Evolutionary conservation across 106 monocot species (phyloP), one percentile per base, ranked within the genome.

Genomic region (Dioscorea dumetorum): DNA sequence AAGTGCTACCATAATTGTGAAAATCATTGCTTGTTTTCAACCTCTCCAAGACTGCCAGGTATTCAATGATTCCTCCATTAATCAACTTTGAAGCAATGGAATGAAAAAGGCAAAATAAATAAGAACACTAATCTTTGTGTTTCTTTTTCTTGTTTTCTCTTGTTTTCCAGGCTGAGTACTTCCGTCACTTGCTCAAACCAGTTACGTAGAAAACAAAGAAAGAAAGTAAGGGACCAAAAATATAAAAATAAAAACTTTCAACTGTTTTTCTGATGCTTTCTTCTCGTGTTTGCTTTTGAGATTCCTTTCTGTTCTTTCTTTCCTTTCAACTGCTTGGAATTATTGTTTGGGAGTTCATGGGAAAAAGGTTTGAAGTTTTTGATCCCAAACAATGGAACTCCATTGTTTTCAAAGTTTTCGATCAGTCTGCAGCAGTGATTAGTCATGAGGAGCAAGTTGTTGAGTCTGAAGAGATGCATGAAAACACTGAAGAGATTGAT

Each of bases 41-140:
- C 84, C 85, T 50, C 66, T 87, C 48, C 94, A 80, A 54, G 90
- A 94, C 80, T 90, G 90, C 74, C 94, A 90, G 94, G 94, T 87
- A 76, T 65, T 20, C 12, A 41, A 20, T 18, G 15, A 19, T 35
- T 48, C 8, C 5, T 14, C 32, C 32, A 16, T 22, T 17, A 28
- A 62, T 28, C 15, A 31, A 8, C 8, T 12, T 24, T 60, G 19
- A 22, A 1, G 28, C 28, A 28, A 28, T 28, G 28, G 28, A 28
- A n/a, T n/a, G n/a, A n/a, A n/a, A n/a, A n/a, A n/a, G n/a, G n/a
- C n/a, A n/a, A n/a, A 28, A 28, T 28, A 28, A 28, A 28, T 28
- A 22, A 20, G 5, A 22, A 23, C 1, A 60, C 24, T 60, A 4
- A 22, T 12, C 10, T 28, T 23, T 62, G 7, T 16, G 33, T 15